Evolutionary conservation across 306 rosid species (phyloP).

Genomic region (Prunus campanulata): DNA sequence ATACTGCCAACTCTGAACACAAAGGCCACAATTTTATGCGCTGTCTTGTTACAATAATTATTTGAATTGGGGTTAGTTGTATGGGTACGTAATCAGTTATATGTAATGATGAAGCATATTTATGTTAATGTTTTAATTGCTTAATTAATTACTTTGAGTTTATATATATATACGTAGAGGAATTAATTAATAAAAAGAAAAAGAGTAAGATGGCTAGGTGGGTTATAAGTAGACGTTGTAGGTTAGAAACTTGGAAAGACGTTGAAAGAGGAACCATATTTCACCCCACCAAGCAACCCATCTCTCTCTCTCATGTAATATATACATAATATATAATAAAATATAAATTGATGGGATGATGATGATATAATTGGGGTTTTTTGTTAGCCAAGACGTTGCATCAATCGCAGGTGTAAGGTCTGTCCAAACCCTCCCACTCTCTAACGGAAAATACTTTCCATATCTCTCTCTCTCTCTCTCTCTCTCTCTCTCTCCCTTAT

Average conservation of each 20-base stretch:
- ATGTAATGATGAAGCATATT: not conserved
- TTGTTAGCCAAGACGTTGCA: constrained; percentile 94
- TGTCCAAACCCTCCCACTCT: constrained; percentile 70
- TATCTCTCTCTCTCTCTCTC: constrained; percentile 35
- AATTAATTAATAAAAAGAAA: not conserved
- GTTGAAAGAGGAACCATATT: constrained; percentile 96
- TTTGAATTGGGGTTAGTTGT: not conserved
- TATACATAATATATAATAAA: not conserved
- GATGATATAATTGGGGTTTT: constrained; percentile 14
- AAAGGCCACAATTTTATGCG: too few relatives aligned
- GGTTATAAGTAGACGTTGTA: constrained; percentile 98
- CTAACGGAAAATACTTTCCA: constrained; percentile 87
- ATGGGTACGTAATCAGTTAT: not conserved
- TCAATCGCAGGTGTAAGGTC: constrained; percentile 85
- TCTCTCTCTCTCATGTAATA: constrained; percentile 17
- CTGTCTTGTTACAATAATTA: not conserved
- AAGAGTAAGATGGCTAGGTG: constrained; percentile 44
- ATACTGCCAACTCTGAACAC: too few relatives aligned
- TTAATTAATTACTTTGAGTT: not conserved
- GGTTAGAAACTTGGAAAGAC: constrained; percentile 92
- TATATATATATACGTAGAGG: not conserved
- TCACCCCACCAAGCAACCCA: constrained; percentile 79
- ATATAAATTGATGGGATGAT: not conserved
- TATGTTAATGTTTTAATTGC: not conserved
- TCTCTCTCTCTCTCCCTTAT: not conserved